phyloP scores from a whole-genome alignment of 805 yeast species.

The Yarrowia osloensis region DNA sequence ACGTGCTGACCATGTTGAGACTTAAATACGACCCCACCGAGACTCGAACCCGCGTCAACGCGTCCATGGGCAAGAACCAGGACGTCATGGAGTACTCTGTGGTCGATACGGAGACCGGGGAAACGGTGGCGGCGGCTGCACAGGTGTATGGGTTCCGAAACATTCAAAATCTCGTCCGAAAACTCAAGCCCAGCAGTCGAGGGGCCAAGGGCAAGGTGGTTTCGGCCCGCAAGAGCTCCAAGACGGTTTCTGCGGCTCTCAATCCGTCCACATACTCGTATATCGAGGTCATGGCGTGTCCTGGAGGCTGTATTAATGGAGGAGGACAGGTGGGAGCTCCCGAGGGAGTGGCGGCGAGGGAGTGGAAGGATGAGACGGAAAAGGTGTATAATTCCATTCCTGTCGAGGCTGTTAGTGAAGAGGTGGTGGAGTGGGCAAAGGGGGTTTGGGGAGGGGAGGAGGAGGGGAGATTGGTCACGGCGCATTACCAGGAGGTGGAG shows the following conservation, averaged over 20 bases:
- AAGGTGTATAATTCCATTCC: slow-evolving; percentile 44
- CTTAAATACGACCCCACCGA: slow-evolving; percentile 34
- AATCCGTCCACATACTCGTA: slow-evolving; percentile 74
- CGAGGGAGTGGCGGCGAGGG: slow-evolving; percentile 38
- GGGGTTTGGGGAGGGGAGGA: not conserved
- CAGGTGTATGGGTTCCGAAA: slow-evolving; percentile 90
- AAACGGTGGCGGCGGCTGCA: slow-evolving; percentile 54
- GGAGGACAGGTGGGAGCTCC: slow-evolving; percentile 78
- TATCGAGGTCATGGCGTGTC: slow-evolving; percentile 97
- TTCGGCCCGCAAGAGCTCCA: slow-evolving; percentile 27
- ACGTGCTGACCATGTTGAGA: slow-evolving; percentile 53
- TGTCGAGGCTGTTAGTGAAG: slow-evolving; percentile 29
- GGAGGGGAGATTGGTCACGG: not conserved
- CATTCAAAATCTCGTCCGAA: slow-evolving; percentile 89
- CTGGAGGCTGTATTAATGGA: slow-evolving; percentile 96
- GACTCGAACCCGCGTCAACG: slow-evolving; percentile 48
- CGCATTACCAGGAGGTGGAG: slow-evolving; percentile 26
- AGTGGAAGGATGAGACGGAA: slow-evolving; percentile 42
- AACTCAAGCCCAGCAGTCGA: slow-evolving; percentile 56
- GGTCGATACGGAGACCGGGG: slow-evolving; percentile 41
- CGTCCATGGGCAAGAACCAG: slow-evolving; percentile 59
- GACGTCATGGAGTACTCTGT: slow-evolving; percentile 75
- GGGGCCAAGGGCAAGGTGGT: slow-evolving; percentile 33
- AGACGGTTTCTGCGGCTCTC: slow-evolving; percentile 42
- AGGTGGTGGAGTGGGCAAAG: slow-evolving; percentile 27